A percentile compares a stretch with the other conserved stretches of the same genome.
These are phyloP conservation scores for Colletotrichum musicola DNA, from an alignment of 2,329 filamentous ascomycete species.

Conservation along the genomic window DNA sequence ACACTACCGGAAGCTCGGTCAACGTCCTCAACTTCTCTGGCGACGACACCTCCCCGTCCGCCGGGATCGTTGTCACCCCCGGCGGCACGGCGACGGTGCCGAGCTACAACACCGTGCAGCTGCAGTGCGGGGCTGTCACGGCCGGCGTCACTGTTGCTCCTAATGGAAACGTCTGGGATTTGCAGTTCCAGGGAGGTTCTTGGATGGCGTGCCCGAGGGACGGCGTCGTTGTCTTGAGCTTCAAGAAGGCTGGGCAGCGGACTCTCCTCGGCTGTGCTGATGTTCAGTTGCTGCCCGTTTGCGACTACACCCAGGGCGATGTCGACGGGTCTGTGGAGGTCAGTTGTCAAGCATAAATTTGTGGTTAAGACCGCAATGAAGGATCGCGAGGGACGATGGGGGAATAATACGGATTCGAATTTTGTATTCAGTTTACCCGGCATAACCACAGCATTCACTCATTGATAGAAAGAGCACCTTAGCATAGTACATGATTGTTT, in stretches of 20 bases:
- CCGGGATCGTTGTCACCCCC: slow-evolving; percentile 2
- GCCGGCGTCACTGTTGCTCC: neutral
- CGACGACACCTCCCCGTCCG: neutral
- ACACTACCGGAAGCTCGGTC: slow-evolving; percentile 1
- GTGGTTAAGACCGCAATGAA: neutral
- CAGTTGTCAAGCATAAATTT: neutral
- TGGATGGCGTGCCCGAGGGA: slow-evolving; percentile 4
- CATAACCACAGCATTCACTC: too few relatives aligned
- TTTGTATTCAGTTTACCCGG: too few relatives aligned
- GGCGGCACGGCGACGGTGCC: slow-evolving; percentile 13
- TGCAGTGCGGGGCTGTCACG: slow-evolving; percentile 6
- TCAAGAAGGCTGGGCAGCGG: slow-evolving; percentile 16
- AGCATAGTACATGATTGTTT: neutral
- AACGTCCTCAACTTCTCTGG: neutral
- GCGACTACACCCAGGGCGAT: too few relatives aligned
- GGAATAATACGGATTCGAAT: too few relatives aligned
- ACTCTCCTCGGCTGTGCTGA: slow-evolving; percentile 3
- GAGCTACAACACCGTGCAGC: neutral
- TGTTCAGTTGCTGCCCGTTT: slow-evolving; percentile 11
- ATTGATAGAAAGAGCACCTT: too few relatives aligned
- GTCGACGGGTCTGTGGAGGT: neutral
- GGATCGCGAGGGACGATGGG: neutral
- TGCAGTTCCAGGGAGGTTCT: neutral
- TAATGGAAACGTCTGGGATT: neutral
- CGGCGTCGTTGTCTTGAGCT: neutral